Percentiles rank a stretch among this genome's conserved stretches.
These are phyloP conservation scores for Plasmodium fragile DNA, from an alignment of 169 alveolate genomes.

Conservation along the genomic window DNA sequence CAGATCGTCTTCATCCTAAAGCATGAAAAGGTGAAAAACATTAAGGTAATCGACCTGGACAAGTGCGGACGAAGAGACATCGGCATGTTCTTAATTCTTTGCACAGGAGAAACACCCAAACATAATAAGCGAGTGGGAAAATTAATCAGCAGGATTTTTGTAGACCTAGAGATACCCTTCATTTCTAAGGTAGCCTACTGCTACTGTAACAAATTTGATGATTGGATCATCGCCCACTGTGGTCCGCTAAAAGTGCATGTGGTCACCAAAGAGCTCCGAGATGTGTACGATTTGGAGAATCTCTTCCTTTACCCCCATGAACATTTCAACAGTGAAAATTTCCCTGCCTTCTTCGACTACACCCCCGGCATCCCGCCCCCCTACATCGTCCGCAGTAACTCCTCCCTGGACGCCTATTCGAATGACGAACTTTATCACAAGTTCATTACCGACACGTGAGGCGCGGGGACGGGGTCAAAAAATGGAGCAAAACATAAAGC, in stretches of 20 bases:
- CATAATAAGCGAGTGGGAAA: slow-evolving; percentile 82
- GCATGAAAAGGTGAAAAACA: slow-evolving; percentile 80
- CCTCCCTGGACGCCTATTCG: slow-evolving; percentile 29
- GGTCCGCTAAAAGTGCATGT: slow-evolving; percentile 87
- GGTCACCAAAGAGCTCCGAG: slow-evolving; percentile 80
- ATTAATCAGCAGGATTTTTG: slow-evolving; percentile 78
- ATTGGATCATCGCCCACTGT: slow-evolving; percentile 87
- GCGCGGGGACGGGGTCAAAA: not conserved
- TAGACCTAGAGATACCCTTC: slow-evolving; percentile 85
- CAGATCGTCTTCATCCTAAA: slow-evolving; percentile 84
- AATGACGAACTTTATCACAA: slow-evolving; percentile 50
- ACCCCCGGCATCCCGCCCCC: slow-evolving; percentile 79
- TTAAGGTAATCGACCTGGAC: slow-evolving; percentile 83
- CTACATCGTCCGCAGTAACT: slow-evolving; percentile 58
- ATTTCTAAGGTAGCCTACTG: slow-evolving; percentile 84
- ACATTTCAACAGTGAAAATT: slow-evolving; percentile 56
- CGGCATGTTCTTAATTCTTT: slow-evolving; percentile 85
- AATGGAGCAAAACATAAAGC: not conserved
- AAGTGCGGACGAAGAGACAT: slow-evolving; percentile 87
- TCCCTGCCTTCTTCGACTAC: slow-evolving; percentile 77
- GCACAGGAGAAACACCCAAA: slow-evolving; percentile 84
- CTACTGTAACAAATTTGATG: slow-evolving; percentile 84
- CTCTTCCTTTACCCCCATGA: slow-evolving; percentile 78
- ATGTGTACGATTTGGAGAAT: slow-evolving; percentile 78
- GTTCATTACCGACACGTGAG: slow-evolving; percentile 37